These are phyloP conservation scores for Pseudogymnoascus pannorum DNA, from an alignment of 2,329 filamentous ascomycete species.

Conservation along the genomic window DNA sequence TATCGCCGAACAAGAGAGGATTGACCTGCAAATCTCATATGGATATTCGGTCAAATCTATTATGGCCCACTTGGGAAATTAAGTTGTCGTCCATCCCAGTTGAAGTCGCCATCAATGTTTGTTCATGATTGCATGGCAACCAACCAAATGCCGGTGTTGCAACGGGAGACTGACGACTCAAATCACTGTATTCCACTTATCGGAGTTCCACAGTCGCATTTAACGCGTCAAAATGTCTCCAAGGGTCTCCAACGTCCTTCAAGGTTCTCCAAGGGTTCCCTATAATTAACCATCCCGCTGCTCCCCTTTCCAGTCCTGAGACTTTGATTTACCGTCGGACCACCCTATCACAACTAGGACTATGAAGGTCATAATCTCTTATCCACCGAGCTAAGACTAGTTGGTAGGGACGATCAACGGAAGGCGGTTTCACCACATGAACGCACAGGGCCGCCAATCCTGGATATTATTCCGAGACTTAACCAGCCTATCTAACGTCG, in stretches of 20 bases:
- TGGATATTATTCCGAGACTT: conserved; percentile 3
- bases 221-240: not conserved
- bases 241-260: too few species aligned
- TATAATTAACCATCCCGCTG: conserved; percentile 2
- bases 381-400: not conserved
- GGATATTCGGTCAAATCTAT: conserved; percentile 2
- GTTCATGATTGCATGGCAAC: not conserved
- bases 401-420: not conserved
- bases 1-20: not conserved
- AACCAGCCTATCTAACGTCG: conserved; percentile 1
- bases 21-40: conserved; percentile 1
- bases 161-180: not conserved
- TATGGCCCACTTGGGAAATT: conserved; percentile 5
- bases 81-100: conserved; percentile 12
- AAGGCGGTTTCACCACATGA: not conserved
- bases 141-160: conserved; percentile 4
- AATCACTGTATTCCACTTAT: conserved; percentile 1
- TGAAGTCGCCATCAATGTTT: conserved; percentile 10
- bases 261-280: not conserved
- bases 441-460: not conserved
- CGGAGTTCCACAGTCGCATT: not conserved
- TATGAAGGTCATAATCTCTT: conserved; percentile 6
- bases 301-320: not conserved
- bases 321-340: not conserved
- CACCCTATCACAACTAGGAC: not conserved